These are phyloP conservation scores for Diaporthe ilicicola DNA, from an alignment of 2,329 filamentous ascomycete genomes.

Conservation along the genomic window DNA sequence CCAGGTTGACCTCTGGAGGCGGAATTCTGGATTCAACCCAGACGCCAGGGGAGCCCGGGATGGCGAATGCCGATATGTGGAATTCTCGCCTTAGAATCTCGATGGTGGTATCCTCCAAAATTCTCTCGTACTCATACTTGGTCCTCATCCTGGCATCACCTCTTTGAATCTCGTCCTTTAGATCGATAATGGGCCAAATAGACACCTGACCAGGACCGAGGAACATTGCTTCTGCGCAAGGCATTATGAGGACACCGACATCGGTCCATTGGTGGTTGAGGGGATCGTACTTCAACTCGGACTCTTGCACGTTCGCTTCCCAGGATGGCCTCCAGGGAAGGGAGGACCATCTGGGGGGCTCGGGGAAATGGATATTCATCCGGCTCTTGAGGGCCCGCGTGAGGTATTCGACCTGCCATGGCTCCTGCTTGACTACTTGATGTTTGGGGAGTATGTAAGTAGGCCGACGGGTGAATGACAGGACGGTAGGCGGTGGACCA, in stretches of 20 bases:
- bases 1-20: not conserved
- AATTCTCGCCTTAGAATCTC: constrained; percentile 27
- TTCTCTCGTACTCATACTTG: constrained; percentile 27
- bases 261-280: constrained; percentile 22
- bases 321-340: constrained; percentile 3
- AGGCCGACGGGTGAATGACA: constrained; percentile 31
- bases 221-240: constrained; percentile 31
- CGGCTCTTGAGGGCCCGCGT: not conserved
- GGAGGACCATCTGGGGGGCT: constrained; percentile 25
- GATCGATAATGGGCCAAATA: constrained; percentile 31
- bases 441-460: constrained; percentile 30
- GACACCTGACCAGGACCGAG: constrained; percentile 30
- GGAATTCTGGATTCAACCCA: constrained; percentile 29
- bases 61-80: constrained; percentile 10
- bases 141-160: not conserved
- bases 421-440: not conserved
- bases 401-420: constrained; percentile 27
- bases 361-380: constrained; percentile 20
- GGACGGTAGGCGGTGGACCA: constrained; percentile 29
- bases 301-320: not conserved
- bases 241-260: constrained; percentile 25
- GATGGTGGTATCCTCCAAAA: constrained; percentile 27
- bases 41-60: constrained; percentile 23
- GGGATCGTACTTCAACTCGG: not conserved
- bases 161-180: constrained; percentile 17